Evolutionary conservation across 106 monocot genomes (phyloP).

Genomic region (Dendrobium catenatum): DNA sequence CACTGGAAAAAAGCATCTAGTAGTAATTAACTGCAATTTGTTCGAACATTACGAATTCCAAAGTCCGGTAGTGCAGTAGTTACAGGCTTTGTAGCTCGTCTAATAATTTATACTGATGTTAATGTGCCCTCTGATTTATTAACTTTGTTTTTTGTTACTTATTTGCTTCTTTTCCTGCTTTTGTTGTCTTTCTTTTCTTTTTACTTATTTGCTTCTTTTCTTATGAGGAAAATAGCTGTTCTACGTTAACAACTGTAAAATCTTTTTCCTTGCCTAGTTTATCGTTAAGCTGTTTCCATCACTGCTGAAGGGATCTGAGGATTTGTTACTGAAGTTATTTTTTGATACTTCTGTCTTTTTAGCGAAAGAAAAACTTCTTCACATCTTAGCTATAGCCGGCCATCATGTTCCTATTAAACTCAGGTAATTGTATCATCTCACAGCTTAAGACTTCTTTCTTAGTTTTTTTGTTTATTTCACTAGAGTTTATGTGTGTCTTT

Average conservation of each 20-base stretch:
- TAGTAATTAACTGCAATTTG: background rate
- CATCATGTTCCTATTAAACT: background rate
- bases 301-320: slow-evolving; percentile 6
- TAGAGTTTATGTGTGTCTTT: background rate
- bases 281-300: slow-evolving; percentile 1
- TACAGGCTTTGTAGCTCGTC: no score
- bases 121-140: background rate
- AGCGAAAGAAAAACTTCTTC: slow-evolving; percentile 1
- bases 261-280: background rate
- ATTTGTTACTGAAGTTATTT: slow-evolving; percentile 6
- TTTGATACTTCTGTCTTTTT: background rate
- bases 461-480: background rate
- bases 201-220: background rate
- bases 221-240: background rate
- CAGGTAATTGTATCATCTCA: background rate
- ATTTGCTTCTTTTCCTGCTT: background rate
- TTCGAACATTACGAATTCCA: no score
- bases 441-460: background rate
- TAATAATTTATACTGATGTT: background rate
- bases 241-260: background rate
- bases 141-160: background rate
- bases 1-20: background rate
- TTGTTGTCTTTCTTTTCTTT: background rate
- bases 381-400: background rate
- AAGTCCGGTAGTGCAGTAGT: no score